Percentiles rank a stretch among this genome's conserved stretches.
phyloP scores from a whole-genome alignment of 257 asterid genomes.

The Verbena officinalis region DNA sequence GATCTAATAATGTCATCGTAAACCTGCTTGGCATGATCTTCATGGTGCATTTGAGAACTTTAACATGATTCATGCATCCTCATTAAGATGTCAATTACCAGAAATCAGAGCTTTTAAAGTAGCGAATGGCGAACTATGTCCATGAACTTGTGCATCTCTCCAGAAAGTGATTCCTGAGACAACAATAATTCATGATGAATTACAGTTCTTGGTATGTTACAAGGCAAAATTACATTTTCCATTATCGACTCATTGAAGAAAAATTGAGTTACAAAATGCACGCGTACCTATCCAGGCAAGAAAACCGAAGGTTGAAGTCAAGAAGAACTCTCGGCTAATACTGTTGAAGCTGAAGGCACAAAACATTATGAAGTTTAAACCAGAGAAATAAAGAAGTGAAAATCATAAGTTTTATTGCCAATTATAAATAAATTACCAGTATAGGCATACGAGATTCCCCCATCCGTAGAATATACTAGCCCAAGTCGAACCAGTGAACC shows the following conservation, averaged over 20 bases:
- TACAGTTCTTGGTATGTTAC: neutral
- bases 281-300: constrained; percentile 56
- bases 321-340: constrained; percentile 64
- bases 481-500: constrained; percentile 84
- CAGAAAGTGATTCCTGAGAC: constrained; percentile 56
- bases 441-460: constrained; percentile 80
- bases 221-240: neutral
- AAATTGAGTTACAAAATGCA: neutral
- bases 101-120: constrained; percentile 63
- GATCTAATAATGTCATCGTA: too few relatives aligned
- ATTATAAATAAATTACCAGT: constrained; percentile 45
- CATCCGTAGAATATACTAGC: constrained; percentile 68
- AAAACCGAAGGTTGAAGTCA: constrained; percentile 58
- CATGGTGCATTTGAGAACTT: neutral
- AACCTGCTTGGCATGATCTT: neutral
- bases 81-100: constrained; percentile 31
- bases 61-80: neutral
- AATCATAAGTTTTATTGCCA: neutral
- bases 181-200: constrained; percentile 14
- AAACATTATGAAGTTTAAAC: neutral
- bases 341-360: constrained; percentile 49
- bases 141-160: constrained; percentile 66
- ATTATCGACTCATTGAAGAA: neutral
- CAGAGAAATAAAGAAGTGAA: neutral
- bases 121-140: constrained; percentile 54